A percentile compares a stretch with the other conserved stretches of the same genome.
Evolutionary conservation across 371 early-diverging fungal species (phyloP).

Genomic region (Gilbertella persicaria): DNA sequence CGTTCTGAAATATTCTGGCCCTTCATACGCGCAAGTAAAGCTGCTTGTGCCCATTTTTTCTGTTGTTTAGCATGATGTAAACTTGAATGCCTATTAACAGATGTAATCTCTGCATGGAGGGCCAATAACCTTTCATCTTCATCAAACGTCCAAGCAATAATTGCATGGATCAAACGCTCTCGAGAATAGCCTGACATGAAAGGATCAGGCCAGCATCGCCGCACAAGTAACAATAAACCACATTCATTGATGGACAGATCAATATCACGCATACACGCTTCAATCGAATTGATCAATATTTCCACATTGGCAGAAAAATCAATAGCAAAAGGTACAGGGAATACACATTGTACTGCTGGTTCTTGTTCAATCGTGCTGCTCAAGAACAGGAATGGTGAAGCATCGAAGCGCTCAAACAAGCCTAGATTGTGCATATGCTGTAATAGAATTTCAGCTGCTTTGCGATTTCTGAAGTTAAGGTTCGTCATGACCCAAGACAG

Average conservation of each 20-base stretch:
- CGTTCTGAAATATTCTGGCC: slow-evolving; percentile 17
- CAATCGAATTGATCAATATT: slow-evolving; percentile 51
- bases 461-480: slow-evolving; percentile 31
- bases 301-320: slow-evolving; percentile 54
- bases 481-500: slow-evolving; percentile 42
- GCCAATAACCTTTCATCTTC: slow-evolving; percentile 54
- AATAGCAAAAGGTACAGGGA: slow-evolving; percentile 56
- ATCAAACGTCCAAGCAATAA: slow-evolving; percentile 55
- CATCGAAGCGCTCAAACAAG: slow-evolving; percentile 56
- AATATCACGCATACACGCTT: slow-evolving; percentile 53
- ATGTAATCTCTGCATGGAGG: slow-evolving; percentile 41
- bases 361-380: background rate
- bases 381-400: slow-evolving; percentile 45
- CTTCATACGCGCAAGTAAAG: slow-evolving; percentile 29
- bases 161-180: slow-evolving; percentile 48
- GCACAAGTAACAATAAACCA: slow-evolving; percentile 49
- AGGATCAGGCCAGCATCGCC: slow-evolving; percentile 63
- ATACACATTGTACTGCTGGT: slow-evolving; percentile 40
- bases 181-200: slow-evolving; percentile 55
- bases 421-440: slow-evolving; percentile 64
- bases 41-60: slow-evolving; percentile 36
- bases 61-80: slow-evolving; percentile 20
- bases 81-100: slow-evolving; percentile 5
- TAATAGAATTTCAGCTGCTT: slow-evolving; percentile 33
- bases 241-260: slow-evolving; percentile 60